Percentiles rank a stretch among this genome's conserved stretches.
phyloP scores from a whole-genome alignment of 306 rosid species.

The Vachellia pachyceras region DNA sequence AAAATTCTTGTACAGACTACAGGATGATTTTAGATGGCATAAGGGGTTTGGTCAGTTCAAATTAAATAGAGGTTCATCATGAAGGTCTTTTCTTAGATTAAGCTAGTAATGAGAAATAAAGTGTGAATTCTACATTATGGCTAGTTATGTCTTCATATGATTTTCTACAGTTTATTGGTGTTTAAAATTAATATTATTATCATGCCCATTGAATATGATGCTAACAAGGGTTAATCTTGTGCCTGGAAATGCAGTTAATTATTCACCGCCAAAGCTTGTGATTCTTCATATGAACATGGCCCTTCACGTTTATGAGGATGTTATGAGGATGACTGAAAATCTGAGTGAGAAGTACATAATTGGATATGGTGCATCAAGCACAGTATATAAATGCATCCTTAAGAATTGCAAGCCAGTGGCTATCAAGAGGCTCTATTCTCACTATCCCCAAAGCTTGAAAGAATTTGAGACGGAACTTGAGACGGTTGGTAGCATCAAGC shows the following conservation, averaged over 20 bases:
- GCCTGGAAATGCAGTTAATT: slow-evolving; percentile 58
- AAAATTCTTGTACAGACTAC: not conserved
- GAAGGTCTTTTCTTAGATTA: not conserved
- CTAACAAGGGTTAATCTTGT: slow-evolving; percentile 33
- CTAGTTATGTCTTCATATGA: not conserved
- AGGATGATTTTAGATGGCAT: not conserved
- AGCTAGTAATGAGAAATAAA: not conserved
- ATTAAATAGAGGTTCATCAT: not conserved
- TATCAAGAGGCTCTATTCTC: slow-evolving; percentile 75
- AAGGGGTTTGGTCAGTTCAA: not conserved
- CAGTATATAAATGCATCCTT: slow-evolving; percentile 85
- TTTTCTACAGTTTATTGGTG: not conserved
- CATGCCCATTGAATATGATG: slow-evolving; percentile 1
- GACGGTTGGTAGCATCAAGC: slow-evolving; percentile 86
- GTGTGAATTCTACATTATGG: slow-evolving; percentile 12
- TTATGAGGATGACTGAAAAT: slow-evolving; percentile 90
- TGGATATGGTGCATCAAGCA: slow-evolving; percentile 83
- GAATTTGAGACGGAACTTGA: slow-evolving; percentile 81
- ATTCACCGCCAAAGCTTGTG: slow-evolving; percentile 77
- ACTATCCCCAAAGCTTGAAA: slow-evolving; percentile 64
- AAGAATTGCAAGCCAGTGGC: slow-evolving; percentile 92
- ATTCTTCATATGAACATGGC: slow-evolving; percentile 93
- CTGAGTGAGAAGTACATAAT: slow-evolving; percentile 81
- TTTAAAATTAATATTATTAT: not conserved
- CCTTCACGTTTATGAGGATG: slow-evolving; percentile 83